These are phyloP conservation scores for Ascochyta viciae-villosae DNA, from an alignment of 2,329 filamentous ascomycete species.

Conservation along the genomic window DNA sequence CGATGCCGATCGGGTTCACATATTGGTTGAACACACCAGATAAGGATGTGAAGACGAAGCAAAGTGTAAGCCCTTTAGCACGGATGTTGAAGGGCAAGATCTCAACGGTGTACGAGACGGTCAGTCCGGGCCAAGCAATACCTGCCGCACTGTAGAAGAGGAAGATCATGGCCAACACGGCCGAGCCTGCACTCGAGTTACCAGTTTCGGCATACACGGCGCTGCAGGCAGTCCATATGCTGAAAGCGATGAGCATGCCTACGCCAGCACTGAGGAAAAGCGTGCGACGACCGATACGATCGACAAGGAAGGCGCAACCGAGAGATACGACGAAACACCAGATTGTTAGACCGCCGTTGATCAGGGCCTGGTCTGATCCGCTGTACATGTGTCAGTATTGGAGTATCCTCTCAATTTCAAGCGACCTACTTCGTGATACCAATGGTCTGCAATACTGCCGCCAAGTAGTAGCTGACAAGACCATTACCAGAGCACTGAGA, in stretches of 20 bases:
- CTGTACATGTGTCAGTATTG: neutral
- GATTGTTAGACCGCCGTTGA: constrained; percentile 63
- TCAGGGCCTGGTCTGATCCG: constrained; percentile 49
- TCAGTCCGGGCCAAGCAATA: constrained; percentile 58
- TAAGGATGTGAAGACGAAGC: constrained; percentile 62
- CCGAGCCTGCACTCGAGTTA: constrained; percentile 43
- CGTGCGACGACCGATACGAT: constrained; percentile 40
- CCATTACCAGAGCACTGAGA: constrained; percentile 29
- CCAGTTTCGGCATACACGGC: constrained; percentile 24
- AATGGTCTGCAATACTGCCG: constrained; percentile 21
- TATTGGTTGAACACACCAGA: constrained; percentile 64
- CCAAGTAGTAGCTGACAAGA: constrained; percentile 23
- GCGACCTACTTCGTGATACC: constrained; percentile 29
- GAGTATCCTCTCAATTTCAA: neutral
- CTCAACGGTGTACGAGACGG: constrained; percentile 57
- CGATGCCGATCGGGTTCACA: constrained; percentile 56
- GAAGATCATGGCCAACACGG: constrained; percentile 59
- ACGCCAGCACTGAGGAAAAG: constrained; percentile 43
- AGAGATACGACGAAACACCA: constrained; percentile 65
- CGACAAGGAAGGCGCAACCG: constrained; percentile 39
- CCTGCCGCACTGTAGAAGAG: constrained; percentile 48
- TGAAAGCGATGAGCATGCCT: constrained; percentile 44
- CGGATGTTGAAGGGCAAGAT: constrained; percentile 58
- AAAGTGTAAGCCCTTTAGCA: constrained; percentile 54
- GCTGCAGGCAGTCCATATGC: constrained; percentile 37